phyloP scores from a whole-genome alignment of 768 basidiomycete genomes.

The Lenzites betulinus region DNA sequence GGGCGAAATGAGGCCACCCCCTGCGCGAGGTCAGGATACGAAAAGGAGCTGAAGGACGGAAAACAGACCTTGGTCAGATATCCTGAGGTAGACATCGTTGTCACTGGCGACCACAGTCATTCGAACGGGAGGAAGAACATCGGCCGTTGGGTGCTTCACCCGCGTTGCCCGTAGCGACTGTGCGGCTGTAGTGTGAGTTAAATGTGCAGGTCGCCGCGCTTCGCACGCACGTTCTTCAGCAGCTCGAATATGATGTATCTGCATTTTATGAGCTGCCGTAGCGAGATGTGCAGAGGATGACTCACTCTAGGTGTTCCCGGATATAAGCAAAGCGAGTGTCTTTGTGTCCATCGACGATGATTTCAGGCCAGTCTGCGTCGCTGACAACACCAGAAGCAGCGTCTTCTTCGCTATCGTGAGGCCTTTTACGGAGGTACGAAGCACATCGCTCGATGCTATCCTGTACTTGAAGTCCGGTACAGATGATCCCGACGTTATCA shows the following conservation, averaged over 20 bases:
- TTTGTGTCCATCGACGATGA: conserved; percentile 72
- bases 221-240: conserved; percentile 74
- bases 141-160: conserved; percentile 45
- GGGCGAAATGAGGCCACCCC: conserved; percentile 65
- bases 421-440: conserved; percentile 52
- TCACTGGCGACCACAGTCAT: conserved; percentile 77
- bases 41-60: too few species aligned
- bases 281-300: conserved; percentile 9
- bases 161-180: conserved; percentile 77
- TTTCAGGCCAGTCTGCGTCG: conserved; percentile 55
- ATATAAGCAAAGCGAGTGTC: conserved; percentile 80
- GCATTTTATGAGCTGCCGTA: background rate
- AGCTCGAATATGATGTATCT: conserved; percentile 89
- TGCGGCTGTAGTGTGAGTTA: background rate
- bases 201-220: background rate
- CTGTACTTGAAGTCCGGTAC: conserved; percentile 70
- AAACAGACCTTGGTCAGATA: conserved; percentile 82
- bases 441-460: conserved; percentile 72
- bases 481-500: conserved; percentile 82
- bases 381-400: conserved; percentile 26
- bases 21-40: conserved; percentile 37
- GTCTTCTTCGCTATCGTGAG: conserved; percentile 46
- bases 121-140: conserved; percentile 59
- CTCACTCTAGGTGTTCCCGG: conserved; percentile 82
- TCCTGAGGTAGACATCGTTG: conserved; percentile 75